A percentile compares a stretch with the other conserved stretches of the same genome.
These are phyloP conservation scores for Penicillium sp. DNA, from an alignment of 2,329 filamentous ascomycete genomes.

Conservation along the genomic window DNA sequence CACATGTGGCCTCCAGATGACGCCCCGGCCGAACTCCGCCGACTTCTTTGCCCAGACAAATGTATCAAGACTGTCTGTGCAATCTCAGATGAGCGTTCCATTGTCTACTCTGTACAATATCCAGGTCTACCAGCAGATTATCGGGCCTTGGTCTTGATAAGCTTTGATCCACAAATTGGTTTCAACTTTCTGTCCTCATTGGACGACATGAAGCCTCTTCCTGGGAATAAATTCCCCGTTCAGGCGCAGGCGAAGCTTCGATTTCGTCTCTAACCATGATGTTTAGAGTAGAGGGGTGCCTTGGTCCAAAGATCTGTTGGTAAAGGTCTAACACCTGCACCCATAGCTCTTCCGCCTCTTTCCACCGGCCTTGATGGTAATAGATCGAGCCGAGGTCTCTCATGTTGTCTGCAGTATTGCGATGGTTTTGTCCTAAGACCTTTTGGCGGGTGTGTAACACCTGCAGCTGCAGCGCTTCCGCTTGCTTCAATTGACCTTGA, in stretches of 20 bases:
- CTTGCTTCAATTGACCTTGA: background rate
- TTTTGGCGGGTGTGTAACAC: background rate
- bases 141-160: slow-evolving; percentile 39
- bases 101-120: slow-evolving; percentile 41
- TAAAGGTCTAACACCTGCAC: too few relatives aligned
- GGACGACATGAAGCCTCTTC: background rate
- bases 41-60: slow-evolving; percentile 42
- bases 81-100: slow-evolving; percentile 40
- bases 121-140: slow-evolving; percentile 21
- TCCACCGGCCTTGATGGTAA: background rate
- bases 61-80: slow-evolving; percentile 36
- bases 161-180: slow-evolving; percentile 40
- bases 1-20: slow-evolving; percentile 44
- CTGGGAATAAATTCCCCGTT: slow-evolving; percentile 1
- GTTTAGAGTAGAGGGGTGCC: background rate
- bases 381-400: slow-evolving; percentile 10
- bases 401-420: slow-evolving; percentile 14
- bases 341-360: background rate
- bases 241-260: background rate
- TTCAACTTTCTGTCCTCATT: slow-evolving; percentile 21
- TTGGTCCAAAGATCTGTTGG: background rate
- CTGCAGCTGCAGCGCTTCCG: background rate
- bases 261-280: slow-evolving; percentile 1
- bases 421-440: background rate
- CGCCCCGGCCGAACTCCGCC: slow-evolving; percentile 37